phyloP scores from a whole-genome alignment of 108 stramenopile species.

The Cyclostephanos invisitatus region DNA sequence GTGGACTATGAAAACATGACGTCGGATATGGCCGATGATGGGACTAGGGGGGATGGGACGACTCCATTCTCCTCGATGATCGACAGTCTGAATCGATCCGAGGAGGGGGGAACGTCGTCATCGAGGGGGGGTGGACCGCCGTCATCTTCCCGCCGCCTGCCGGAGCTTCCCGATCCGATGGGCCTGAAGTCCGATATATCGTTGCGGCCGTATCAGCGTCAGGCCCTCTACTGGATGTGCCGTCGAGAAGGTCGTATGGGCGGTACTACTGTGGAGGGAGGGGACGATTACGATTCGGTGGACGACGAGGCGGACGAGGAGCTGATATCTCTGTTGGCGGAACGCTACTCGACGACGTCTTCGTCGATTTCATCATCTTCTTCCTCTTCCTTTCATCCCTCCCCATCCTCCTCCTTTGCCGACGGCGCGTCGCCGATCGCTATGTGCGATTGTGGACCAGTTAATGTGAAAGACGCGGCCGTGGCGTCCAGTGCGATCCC shows the following conservation, averaged over 20 bases:
- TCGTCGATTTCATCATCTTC: not conserved
- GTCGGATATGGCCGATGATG: not conserved
- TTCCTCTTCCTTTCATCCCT: not conserved
- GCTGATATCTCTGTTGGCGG: slow-evolving; percentile 28
- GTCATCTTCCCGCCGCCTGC: slow-evolving; percentile 9
- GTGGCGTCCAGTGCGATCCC: slow-evolving; percentile 35
- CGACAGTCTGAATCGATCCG: slow-evolving; percentile 27
- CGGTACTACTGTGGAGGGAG: slow-evolving; percentile 18
- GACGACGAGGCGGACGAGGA: slow-evolving; percentile 16
- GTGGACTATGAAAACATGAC: slow-evolving; percentile 11
- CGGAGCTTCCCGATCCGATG: slow-evolving; percentile 57
- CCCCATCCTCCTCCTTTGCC: no score
- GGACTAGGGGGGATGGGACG: slow-evolving; percentile 12
- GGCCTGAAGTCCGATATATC: slow-evolving; percentile 46
- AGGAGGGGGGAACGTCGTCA: not conserved
- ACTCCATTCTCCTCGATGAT: slow-evolving; percentile 21
- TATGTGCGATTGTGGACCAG: slow-evolving; percentile 82
- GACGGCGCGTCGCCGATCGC: not conserved
- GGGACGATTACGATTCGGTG: slow-evolving; percentile 28
- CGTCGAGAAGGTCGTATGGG: slow-evolving; percentile 52
- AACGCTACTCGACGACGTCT: slow-evolving; percentile 20
- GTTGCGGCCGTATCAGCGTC: slow-evolving; percentile 76
- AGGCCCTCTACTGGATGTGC: slow-evolving; percentile 83
- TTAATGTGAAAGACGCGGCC: slow-evolving; percentile 46
- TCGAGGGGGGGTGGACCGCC: not conserved